phyloP scores from a whole-genome alignment of 2,329 filamentous ascomycete species.

The Colletotrichum incanum region DNA sequence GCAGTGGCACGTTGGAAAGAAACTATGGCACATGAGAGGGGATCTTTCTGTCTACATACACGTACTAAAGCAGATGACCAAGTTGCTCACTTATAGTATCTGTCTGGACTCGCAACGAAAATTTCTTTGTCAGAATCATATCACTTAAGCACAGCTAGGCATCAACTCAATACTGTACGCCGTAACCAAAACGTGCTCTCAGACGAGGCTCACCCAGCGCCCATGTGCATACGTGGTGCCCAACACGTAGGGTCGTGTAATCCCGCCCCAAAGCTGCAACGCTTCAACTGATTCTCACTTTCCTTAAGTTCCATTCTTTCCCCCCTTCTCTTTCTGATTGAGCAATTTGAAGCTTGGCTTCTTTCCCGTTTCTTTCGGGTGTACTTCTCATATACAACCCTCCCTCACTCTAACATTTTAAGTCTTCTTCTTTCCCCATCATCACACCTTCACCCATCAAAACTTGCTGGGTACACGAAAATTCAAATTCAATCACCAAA shows the following conservation, averaged over 20 bases:
- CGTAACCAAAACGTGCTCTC: neutral
- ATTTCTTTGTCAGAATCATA: neutral
- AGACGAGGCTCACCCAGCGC: neutral
- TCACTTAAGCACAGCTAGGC: neutral
- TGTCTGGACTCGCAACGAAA: neutral
- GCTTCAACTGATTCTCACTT: neutral
- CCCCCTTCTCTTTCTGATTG: too few relatives aligned
- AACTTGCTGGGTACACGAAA: too few relatives aligned
- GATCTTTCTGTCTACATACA: neutral
- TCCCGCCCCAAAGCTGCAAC: neutral
- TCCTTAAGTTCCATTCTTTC: neutral
- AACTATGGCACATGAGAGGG: neutral
- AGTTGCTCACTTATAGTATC: neutral
- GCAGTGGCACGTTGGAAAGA: neutral
- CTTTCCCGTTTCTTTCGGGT: neutral
- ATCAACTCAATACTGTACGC: too few relatives aligned
- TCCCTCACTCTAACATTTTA: too few relatives aligned
- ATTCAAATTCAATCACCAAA: neutral
- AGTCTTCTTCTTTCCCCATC: neutral
- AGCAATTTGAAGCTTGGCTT: neutral
- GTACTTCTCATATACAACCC: neutral
- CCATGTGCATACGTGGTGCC: neutral
- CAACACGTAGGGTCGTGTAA: neutral
- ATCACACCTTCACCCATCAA: neutral
- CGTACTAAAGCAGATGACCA: neutral